phyloP scores from a whole-genome alignment of 345 rosid genomes.

The Hibiscus mutabilis region DNA sequence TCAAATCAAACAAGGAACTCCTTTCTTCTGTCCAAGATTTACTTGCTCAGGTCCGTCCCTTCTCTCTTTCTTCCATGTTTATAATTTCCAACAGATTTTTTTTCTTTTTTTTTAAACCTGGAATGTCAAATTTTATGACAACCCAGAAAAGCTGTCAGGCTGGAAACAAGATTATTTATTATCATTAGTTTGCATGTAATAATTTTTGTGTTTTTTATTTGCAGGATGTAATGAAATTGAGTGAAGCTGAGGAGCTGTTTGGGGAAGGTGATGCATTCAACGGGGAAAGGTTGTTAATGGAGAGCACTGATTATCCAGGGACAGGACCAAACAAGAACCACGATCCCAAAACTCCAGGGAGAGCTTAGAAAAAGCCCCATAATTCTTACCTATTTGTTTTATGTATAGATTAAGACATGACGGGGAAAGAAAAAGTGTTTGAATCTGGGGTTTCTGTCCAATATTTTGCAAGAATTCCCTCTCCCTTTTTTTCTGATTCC shows the following conservation, averaged over 20 bases:
- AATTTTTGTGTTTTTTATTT: neutral
- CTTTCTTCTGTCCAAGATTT: slow-evolving; percentile 18
- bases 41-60: slow-evolving; percentile 36
- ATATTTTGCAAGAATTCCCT: neutral
- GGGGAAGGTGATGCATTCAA: slow-evolving; percentile 9
- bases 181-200: neutral
- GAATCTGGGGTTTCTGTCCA: slow-evolving; percentile 7
- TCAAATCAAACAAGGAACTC: slow-evolving; percentile 23
- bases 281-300: slow-evolving; percentile 46
- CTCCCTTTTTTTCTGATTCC: neutral
- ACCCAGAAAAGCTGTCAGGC: neutral
- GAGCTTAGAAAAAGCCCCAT: slow-evolving; percentile 14
- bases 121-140: neutral
- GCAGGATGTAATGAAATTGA: slow-evolving; percentile 25
- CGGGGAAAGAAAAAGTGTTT: neutral
- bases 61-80: neutral
- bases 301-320: slow-evolving; percentile 58
- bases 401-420: slow-evolving; percentile 6
- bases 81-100: neutral
- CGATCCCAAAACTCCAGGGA: slow-evolving; percentile 52
- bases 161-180: neutral
- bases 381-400: neutral
- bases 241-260: slow-evolving; percentile 13
- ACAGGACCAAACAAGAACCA: slow-evolving; percentile 65
- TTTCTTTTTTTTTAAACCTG: too few relatives aligned